Evolutionary conservation across 345 rosid genomes (phyloP), one percentile per base, ranked within the genome.

Genomic region (Hibiscus trionum): DNA sequence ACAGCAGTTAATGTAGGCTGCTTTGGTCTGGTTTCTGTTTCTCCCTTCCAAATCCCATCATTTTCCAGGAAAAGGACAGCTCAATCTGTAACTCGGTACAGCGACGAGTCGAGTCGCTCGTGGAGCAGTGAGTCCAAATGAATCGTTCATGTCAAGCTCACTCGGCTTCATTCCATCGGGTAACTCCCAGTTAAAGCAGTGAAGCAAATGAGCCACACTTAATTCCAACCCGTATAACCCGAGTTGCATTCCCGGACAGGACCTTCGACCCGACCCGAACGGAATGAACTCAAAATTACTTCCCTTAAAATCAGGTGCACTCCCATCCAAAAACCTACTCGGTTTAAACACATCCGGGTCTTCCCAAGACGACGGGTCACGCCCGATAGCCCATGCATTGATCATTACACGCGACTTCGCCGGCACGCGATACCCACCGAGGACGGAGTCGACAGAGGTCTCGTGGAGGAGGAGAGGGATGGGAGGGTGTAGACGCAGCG

Each of bases 51-150:
- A 19, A 21, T 56, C 37, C 37, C 57, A 47, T 47, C 29, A 9
- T 57, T 42, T 44, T 19, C 33, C 39, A 11, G 19, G 29, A 11
- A 64, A 24, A 0, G 85, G 83, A 50, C 88, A 85, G 61, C 73
- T 72, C 31, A 90, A 44, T 29, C 91, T 81, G 49, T 79, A 79
- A 27, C 74, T 85, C 3, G 96, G 91, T 31, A 86, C 84, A 0
- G 90, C 89, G 14, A 85, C 61, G 49, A 90, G 93, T 19, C 85
- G 87, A 58, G 73, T 73, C 37, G 92, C 92, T 56, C 76, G 76
- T 2, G 97, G 97, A 10, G 92, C 91, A 1, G 97, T 91, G 80
- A 91, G 94, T 70, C 94, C 94, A n/a, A 89, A 87, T 59, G 85
- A 68, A 44, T 91, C 97, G 44, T 35, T 74, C 88, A 86, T 91